Conservation (phyloP, 1,284 basidiomycete genomes). For the Polyporus tsugae region DNA sequence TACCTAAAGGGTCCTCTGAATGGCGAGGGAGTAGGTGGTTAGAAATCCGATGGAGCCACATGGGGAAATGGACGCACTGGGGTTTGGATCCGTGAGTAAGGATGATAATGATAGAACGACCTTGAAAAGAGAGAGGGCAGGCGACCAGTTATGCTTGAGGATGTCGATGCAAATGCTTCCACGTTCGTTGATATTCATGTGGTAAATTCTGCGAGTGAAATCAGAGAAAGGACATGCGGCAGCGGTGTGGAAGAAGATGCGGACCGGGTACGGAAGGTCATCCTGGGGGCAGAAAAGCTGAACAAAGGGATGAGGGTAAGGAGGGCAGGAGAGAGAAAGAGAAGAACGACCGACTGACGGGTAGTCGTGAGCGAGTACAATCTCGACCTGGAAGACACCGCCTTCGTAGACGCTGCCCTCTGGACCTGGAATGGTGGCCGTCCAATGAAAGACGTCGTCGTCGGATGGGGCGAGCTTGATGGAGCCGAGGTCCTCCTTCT, state of each 20-base stretch:
- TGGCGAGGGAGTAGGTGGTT: neutral
- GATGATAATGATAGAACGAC: conserved; percentile 90
- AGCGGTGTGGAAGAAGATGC: conserved; percentile 28
- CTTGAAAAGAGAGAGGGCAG: conserved; percentile 90
- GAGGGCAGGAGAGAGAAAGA: conserved; percentile 10
- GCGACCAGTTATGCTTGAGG: conserved; percentile 90
- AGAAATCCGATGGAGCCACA: neutral
- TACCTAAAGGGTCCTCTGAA: conserved; percentile 77
- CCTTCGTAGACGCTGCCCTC: conserved; percentile 90
- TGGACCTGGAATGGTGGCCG: conserved; percentile 77
- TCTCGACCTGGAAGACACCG: conserved; percentile 82
- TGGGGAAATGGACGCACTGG: conserved; percentile 54
- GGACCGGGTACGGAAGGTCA: conserved; percentile 79
- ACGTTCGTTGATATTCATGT: conserved; percentile 89
- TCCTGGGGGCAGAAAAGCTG: conserved; percentile 87
- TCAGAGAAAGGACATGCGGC: neutral
- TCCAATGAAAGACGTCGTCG: conserved; percentile 60
- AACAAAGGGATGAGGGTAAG: conserved; percentile 1
- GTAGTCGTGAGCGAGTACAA: conserved; percentile 80
- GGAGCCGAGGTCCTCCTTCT: conserved; percentile 81
- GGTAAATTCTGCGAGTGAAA: conserved; percentile 76
- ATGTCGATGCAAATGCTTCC: conserved; percentile 84
- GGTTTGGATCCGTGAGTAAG: conserved; percentile 90
- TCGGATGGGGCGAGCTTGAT: conserved; percentile 76
- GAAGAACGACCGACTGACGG: conserved; percentile 64